Percentiles rank a stretch among this genome's conserved stretches.
Conservation (phyloP, 169 alveolate genomes). For the Plasmodium gaboni region DNA sequence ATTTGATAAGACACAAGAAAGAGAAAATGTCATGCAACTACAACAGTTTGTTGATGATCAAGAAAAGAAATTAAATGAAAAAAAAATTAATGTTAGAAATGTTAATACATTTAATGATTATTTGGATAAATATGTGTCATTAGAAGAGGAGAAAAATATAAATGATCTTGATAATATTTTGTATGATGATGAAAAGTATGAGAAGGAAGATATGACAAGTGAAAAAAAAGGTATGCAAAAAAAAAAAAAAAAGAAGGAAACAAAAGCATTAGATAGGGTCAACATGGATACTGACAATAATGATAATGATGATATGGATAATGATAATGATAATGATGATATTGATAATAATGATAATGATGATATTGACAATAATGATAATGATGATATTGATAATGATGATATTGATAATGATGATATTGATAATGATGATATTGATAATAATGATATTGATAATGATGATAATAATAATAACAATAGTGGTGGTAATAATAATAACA, state of each 20-base stretch:
- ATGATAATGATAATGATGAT: background rate
- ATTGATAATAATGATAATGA: no score
- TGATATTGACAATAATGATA: background rate
- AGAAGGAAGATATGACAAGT: background rate
- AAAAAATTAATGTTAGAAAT: slow-evolving; percentile 59
- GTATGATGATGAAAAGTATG: slow-evolving; percentile 23
- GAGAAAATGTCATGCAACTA: slow-evolving; percentile 46
- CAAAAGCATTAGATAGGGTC: background rate
- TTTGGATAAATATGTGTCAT: slow-evolving; percentile 11
- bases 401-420: background rate
- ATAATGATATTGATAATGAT: background rate
- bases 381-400: background rate
- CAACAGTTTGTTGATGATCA: slow-evolving; percentile 53
- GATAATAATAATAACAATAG: background rate
- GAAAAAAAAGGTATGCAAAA: background rate
- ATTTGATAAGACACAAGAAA: slow-evolving; percentile 60
- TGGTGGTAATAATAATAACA: background rate
- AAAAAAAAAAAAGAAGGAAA: background rate
- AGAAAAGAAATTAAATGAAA: slow-evolving; percentile 27
- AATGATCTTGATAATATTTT: slow-evolving; percentile 26
- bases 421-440: background rate
- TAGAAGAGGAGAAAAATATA: slow-evolving; percentile 41
- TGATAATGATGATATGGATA: background rate
- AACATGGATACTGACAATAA: background rate
- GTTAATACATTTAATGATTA: slow-evolving; percentile 38